Conservation (phyloP, 345 rosid species). For the Mercurialis annua region DNA sequence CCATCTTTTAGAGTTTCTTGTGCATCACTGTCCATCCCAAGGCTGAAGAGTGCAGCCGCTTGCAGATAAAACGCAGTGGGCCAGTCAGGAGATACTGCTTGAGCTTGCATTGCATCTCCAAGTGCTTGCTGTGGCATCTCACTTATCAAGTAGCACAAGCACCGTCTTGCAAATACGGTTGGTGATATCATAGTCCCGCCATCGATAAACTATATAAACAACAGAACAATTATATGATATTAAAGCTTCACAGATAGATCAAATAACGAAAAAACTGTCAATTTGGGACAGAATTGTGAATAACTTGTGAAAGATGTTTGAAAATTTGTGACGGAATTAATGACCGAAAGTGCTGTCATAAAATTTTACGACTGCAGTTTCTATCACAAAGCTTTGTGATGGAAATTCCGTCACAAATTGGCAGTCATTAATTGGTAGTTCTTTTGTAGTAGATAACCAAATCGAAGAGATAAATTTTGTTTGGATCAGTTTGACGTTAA, state of each 20-base stretch:
- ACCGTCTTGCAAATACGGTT: conserved; percentile 72
- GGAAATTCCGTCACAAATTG: too few relatives aligned
- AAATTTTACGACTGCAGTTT: too few relatives aligned
- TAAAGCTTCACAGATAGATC: neutral
- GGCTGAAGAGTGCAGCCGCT: conserved; percentile 76
- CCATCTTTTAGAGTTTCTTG: conserved; percentile 80
- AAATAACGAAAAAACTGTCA: too few relatives aligned
- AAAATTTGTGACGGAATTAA: too few relatives aligned
- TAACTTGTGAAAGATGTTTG: too few relatives aligned
- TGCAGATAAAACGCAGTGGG: conserved; percentile 79
- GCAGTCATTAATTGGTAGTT: too few relatives aligned
- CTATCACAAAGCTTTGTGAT: too few relatives aligned
- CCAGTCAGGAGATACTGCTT: conserved; percentile 76
- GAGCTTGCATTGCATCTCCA: conserved; percentile 90
- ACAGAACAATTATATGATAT: neutral
- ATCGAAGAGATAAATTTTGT: too few relatives aligned
- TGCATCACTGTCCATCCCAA: conserved; percentile 81
- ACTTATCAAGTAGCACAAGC: conserved; percentile 73
- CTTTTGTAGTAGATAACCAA: too few relatives aligned
- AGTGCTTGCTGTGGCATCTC: conserved; percentile 78
- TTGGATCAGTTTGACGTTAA: too few relatives aligned
- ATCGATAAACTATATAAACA: conserved; percentile 52
- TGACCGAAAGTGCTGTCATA: too few relatives aligned
- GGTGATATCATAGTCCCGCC: conserved; percentile 80
- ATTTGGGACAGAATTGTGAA: too few relatives aligned